These are phyloP conservation scores for Camellia japonica DNA, from an alignment of 148 eudicot species.

Conservation along the genomic window DNA sequence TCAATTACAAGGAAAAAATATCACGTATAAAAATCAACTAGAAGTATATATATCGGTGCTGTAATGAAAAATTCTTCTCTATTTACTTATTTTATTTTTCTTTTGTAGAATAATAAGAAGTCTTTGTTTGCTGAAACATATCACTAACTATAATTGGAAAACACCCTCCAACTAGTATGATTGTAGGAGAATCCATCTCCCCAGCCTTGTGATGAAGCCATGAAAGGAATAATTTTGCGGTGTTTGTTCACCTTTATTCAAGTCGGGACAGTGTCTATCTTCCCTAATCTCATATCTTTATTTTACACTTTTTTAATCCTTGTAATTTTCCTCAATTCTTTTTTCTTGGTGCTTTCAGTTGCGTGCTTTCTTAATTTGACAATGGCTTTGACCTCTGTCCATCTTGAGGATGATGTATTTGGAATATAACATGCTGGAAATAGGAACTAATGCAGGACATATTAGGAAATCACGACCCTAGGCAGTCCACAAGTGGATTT, in stretches of 20 bases:
- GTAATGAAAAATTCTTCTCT: not conserved
- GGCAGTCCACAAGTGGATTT: too few species aligned
- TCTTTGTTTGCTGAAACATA: not conserved
- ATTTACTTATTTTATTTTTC: not conserved
- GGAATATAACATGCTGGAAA: too few species aligned
- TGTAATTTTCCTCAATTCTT: not conserved
- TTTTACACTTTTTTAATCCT: not conserved
- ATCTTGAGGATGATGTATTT: too few species aligned
- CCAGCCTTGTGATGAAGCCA: not conserved
- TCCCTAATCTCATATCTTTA: too few species aligned
- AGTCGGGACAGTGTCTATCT: not conserved
- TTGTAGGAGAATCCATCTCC: not conserved
- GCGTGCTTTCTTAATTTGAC: too few species aligned
- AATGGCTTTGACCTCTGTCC: too few species aligned
- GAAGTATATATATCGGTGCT: conserved; percentile 15
- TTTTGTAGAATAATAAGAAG: not conserved
- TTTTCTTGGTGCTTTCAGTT: not conserved
- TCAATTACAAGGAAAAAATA: conserved; percentile 22
- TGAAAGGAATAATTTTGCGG: not conserved
- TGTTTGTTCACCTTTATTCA: not conserved
- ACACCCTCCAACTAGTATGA: not conserved
- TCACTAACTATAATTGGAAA: not conserved
- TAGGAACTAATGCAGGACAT: too few species aligned
- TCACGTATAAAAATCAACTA: conserved; percentile 11
- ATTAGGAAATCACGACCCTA: too few species aligned